phyloP scores from a whole-genome alignment of 257 asterid species.

The Nicotiana obtusifolia region DNA sequence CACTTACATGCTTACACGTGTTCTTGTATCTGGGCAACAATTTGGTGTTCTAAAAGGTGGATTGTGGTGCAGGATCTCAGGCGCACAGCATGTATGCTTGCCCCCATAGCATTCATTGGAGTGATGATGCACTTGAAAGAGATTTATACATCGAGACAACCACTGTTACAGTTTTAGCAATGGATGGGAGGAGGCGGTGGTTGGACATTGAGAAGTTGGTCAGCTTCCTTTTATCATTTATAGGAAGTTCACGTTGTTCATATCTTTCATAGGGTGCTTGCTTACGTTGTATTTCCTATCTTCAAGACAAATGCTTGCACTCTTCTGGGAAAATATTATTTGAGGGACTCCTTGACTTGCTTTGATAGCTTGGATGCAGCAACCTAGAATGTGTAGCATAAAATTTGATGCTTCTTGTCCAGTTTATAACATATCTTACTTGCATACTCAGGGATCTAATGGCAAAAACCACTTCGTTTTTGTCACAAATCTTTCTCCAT shows the following conservation, averaged over 20 bases:
- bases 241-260: background rate
- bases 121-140: conserved; percentile 80
- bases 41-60: background rate
- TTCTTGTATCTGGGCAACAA: background rate
- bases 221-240: conserved; percentile 31
- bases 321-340: background rate
- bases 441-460: conserved; percentile 54
- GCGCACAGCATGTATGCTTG: conserved; percentile 41
- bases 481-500: conserved; percentile 94
- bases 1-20: background rate
- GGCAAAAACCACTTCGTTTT: conserved; percentile 69
- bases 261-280: conserved; percentile 13
- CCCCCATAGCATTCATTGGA: conserved; percentile 64
- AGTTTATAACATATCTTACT: conserved; percentile 10
- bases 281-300: background rate
- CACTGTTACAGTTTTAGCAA: conserved; percentile 81
- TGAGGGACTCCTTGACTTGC: background rate
- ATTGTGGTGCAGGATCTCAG: conserved; percentile 40
- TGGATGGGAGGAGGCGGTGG: conserved; percentile 99
- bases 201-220: conserved; percentile 93
- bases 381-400: conserved; percentile 3
- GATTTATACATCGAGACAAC: conserved; percentile 74
- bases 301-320: conserved; percentile 5
- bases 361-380: background rate
- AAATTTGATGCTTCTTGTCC: background rate